Evolutionary conservation across 352 stramenopile species (phyloP).

Genomic region (Thraustotheca clavata): DNA sequence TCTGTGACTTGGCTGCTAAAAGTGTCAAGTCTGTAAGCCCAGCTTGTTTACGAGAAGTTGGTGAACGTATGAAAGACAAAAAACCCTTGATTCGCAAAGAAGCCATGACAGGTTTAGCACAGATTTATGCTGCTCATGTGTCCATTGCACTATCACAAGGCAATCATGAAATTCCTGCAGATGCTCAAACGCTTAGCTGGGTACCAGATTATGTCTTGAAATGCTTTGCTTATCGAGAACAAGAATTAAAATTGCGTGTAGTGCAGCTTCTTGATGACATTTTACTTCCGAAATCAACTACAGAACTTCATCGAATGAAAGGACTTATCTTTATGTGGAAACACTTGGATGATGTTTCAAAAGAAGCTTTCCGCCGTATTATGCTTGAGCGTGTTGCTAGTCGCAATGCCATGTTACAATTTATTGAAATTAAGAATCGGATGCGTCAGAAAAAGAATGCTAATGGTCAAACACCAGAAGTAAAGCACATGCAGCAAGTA

Average conservation of each 20-base stretch:
- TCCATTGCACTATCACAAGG: conserved; percentile 35
- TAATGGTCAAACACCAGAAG: conserved; percentile 22
- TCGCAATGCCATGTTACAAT: conserved; percentile 26
- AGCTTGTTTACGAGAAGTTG: conserved; percentile 56
- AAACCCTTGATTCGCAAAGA: conserved; percentile 70
- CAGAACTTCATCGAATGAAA: conserved; percentile 44
- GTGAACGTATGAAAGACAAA: conserved; percentile 86
- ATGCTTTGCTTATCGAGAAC: conserved; percentile 74
- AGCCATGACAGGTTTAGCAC: conserved; percentile 80
- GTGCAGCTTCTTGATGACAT: conserved; percentile 81
- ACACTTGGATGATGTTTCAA: conserved; percentile 44
- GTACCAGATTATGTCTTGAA: conserved; percentile 79
- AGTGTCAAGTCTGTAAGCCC: conserved; percentile 55
- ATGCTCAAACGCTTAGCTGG: conserved; percentile 41
- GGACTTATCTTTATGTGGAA: conserved; percentile 68
- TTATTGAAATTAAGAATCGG: conserved; percentile 41
- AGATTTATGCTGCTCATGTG: conserved; percentile 69
- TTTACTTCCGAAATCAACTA: conserved; percentile 56
- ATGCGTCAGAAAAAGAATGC: conserved; percentile 27
- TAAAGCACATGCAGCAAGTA: conserved; percentile 21
- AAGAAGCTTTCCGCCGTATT: conserved; percentile 63
- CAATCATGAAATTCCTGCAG: conserved; percentile 25
- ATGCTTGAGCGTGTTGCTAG: conserved; percentile 57
- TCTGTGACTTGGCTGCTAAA: conserved; percentile 75
- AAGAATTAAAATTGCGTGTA: conserved; percentile 75